A percentile compares a stretch with the other conserved stretches of the same genome.
phyloP scores from a whole-genome alignment of 2,329 filamentous ascomycete genomes.

The Aaosphaeria arxii region DNA sequence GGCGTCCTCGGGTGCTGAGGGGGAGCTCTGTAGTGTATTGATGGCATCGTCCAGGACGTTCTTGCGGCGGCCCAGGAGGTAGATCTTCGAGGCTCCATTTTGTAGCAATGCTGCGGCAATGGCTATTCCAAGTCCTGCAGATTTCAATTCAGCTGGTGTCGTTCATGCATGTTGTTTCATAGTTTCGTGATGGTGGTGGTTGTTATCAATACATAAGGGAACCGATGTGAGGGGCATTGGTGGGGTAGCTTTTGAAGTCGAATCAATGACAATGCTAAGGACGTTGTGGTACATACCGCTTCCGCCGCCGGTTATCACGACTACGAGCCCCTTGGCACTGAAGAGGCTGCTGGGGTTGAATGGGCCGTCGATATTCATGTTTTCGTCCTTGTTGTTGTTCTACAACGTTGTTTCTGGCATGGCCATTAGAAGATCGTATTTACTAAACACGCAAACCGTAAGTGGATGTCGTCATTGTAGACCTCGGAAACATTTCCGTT shows the following conservation, averaged over 20 bases:
- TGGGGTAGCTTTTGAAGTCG: not conserved
- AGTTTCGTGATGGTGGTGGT: constrained; percentile 19
- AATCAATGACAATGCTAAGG: not conserved
- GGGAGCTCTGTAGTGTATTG: constrained; percentile 28
- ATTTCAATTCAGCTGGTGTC: not conserved
- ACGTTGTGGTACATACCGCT: constrained; percentile 26
- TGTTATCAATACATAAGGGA: constrained; percentile 2
- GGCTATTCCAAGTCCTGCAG: constrained; percentile 36
- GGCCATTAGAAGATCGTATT: too few relatives aligned
- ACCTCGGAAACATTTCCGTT: too few relatives aligned
- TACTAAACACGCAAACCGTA: too few relatives aligned
- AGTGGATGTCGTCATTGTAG: too few relatives aligned
- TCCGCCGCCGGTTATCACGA: constrained; percentile 43
- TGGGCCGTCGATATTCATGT: constrained; percentile 35
- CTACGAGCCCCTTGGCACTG: constrained; percentile 38
- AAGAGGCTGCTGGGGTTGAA: constrained; percentile 36
- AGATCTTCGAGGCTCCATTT: constrained; percentile 42
- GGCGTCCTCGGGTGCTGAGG: constrained; percentile 18
- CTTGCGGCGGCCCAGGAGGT: constrained; percentile 44
- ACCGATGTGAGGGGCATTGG: not conserved
- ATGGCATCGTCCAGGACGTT: constrained; percentile 42
- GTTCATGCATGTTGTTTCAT: constrained; percentile 12
- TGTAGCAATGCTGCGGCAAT: constrained; percentile 42
- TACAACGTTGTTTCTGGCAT: not conserved
- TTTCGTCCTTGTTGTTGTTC: constrained; percentile 1